Percentiles rank a stretch among this genome's conserved stretches.
These are phyloP conservation scores for Pseudocercospora eumusae DNA, from an alignment of 2,329 filamentous ascomycete species.

Conservation along the genomic window DNA sequence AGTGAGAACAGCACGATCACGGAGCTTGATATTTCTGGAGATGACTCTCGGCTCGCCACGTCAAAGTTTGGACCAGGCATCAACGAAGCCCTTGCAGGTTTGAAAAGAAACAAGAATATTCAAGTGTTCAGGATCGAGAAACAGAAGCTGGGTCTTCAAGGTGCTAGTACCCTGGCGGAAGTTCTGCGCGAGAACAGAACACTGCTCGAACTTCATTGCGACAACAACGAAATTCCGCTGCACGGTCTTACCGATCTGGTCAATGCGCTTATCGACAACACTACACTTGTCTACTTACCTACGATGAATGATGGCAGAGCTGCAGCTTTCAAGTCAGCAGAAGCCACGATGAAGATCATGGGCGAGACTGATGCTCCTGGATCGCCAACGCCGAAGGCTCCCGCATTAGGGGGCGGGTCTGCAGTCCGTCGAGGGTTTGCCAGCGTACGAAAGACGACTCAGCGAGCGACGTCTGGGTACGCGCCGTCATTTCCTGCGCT, in stretches of 20 bases:
- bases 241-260: slow-evolving; percentile 69
- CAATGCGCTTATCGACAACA: slow-evolving; percentile 67
- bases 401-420: slow-evolving; percentile 23
- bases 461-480: slow-evolving; percentile 33
- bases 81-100: slow-evolving; percentile 64
- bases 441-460: slow-evolving; percentile 37
- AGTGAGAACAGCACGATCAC: slow-evolving; percentile 66
- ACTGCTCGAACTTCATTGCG: slow-evolving; percentile 67
- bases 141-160: slow-evolving; percentile 68
- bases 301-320: slow-evolving; percentile 63
- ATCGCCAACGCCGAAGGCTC: slow-evolving; percentile 26
- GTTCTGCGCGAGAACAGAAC: slow-evolving; percentile 66
- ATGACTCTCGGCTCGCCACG: slow-evolving; percentile 70
- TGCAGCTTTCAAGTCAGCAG: slow-evolving; percentile 56
- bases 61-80: slow-evolving; percentile 69
- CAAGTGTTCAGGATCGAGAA: slow-evolving; percentile 65
- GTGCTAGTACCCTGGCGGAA: slow-evolving; percentile 68
- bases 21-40: slow-evolving; percentile 69
- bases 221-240: slow-evolving; percentile 71
- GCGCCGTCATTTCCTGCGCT: slow-evolving; percentile 38
- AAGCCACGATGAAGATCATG: slow-evolving; percentile 41
- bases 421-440: slow-evolving; percentile 38
- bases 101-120: slow-evolving; percentile 64
- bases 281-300: slow-evolving; percentile 62
- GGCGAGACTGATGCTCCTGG: slow-evolving; percentile 32